Percentiles rank a stretch among this genome's conserved stretches.
phyloP scores from a whole-genome alignment of 495 filamentous ascomycete genomes.

The Cercophora newfieldiana region DNA sequence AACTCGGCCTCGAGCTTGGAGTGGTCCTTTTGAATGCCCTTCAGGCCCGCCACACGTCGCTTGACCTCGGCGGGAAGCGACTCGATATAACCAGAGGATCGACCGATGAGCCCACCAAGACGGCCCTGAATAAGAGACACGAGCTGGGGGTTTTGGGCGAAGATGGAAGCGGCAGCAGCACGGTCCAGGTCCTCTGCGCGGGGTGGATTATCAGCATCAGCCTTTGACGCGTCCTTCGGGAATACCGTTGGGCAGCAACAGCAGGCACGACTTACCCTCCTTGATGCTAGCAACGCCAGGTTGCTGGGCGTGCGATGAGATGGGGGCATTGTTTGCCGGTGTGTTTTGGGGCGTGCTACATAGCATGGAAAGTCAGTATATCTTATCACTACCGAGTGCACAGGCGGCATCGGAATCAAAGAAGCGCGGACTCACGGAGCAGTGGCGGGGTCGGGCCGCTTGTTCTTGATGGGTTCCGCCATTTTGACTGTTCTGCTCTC shows the following conservation, averaged over 20 bases:
- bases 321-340: conserved; percentile 89
- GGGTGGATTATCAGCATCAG: conserved; percentile 15
- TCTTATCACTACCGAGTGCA: conserved; percentile 18
- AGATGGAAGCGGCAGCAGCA: conserved; percentile 82
- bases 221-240: background rate
- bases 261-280: conserved; percentile 68
- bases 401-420: conserved; percentile 5
- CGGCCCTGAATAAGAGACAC: conserved; percentile 97
- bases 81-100: conserved; percentile 97
- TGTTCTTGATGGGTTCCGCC: conserved; percentile 90
- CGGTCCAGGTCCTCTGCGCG: conserved; percentile 82
- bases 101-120: conserved; percentile 87
- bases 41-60: conserved; percentile 89
- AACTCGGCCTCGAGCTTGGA: conserved; percentile 96
- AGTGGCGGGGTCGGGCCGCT: conserved; percentile 76
- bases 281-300: conserved; percentile 93
- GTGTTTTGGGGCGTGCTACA: conserved; percentile 98
- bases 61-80: conserved; percentile 85
- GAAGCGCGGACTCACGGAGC: conserved; percentile 64
- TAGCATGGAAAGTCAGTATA: conserved; percentile 35
- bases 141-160: conserved; percentile 89
- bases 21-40: conserved; percentile 98
- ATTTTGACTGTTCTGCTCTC: conserved; percentile 47
- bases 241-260: conserved; percentile 30
- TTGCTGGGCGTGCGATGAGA: conserved; percentile 95